Percentiles rank a stretch among this genome's conserved stretches.
These are phyloP conservation scores for Penicillium sp. DNA, from an alignment of 2,329 filamentous ascomycete species.

Conservation along the genomic window DNA sequence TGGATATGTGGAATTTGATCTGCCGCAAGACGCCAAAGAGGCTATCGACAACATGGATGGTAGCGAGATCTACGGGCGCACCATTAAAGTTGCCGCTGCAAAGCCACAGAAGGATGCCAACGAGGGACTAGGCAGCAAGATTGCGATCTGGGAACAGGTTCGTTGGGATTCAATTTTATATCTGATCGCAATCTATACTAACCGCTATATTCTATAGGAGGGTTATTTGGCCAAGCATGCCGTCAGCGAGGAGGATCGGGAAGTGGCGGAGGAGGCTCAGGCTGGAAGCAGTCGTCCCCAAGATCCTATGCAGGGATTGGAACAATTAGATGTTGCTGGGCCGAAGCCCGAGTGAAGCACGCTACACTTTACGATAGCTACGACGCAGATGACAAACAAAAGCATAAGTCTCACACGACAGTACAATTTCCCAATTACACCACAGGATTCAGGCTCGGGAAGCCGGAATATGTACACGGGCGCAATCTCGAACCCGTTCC, in stretches of 20 bases:
- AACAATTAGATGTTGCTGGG: conserved; percentile 89
- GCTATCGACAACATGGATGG: conserved; percentile 99
- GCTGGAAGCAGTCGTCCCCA: conserved; percentile 56
- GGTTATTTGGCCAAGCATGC: conserved; percentile 88
- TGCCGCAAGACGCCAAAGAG: conserved; percentile 80
- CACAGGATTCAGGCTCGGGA: conserved; percentile 25
- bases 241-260: conserved; percentile 73
- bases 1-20: conserved; percentile 93
- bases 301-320: conserved; percentile 94
- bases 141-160: conserved; percentile 96
- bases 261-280: conserved; percentile 57
- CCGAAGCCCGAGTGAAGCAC: conserved; percentile 68
- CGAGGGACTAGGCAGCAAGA: conserved; percentile 87
- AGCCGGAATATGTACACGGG: conserved; percentile 41
- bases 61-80: conserved; percentile 86
- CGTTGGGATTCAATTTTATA: conserved; percentile 26
- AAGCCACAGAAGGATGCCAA: conserved; percentile 87
- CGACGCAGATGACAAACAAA: conserved; percentile 21
- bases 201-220: conserved; percentile 61
- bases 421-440: conserved; percentile 30
- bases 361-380: conserved; percentile 21
- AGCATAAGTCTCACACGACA: conserved; percentile 17
- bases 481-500: conserved; percentile 27
- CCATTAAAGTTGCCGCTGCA: conserved; percentile 87
- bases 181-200: conserved; percentile 12